Percentiles rank a stretch among this genome's conserved stretches.
phyloP scores from a whole-genome alignment of 164 flowering plant genomes.

The Vitis rupestris region DNA sequence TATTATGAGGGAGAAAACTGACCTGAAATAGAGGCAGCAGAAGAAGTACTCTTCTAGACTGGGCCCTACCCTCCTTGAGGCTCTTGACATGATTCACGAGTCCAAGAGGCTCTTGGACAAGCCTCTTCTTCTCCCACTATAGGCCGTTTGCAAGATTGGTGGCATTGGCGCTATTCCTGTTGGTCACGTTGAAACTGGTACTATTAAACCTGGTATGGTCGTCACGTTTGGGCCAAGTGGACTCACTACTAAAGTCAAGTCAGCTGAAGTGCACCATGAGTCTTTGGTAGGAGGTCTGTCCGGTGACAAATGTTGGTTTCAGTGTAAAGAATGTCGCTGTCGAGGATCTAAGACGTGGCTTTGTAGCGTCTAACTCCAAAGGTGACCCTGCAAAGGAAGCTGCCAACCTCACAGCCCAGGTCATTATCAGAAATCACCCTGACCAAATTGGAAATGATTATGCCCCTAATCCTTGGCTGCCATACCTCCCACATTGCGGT shows the following conservation, averaged over 20 bases:
- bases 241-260: slow-evolving; percentile 55
- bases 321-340: slow-evolving; percentile 60
- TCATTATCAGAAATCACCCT: too few species aligned
- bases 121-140: slow-evolving; percentile 61
- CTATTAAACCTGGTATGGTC: slow-evolving; percentile 57
- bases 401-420: too few species aligned
- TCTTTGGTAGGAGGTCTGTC: slow-evolving; percentile 58
- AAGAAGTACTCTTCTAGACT: too few species aligned
- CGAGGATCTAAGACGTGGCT: slow-evolving; percentile 61
- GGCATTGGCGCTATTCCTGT: slow-evolving; percentile 66
- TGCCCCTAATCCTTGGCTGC: too few species aligned
- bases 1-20: neutral
- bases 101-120: slow-evolving; percentile 66
- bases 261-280: slow-evolving; percentile 67
- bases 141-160: slow-evolving; percentile 67
- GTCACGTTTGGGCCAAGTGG: slow-evolving; percentile 29
- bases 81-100: slow-evolving; percentile 46
- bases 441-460: too few species aligned
- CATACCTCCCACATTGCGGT: too few species aligned
- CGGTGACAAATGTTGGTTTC: slow-evolving; percentile 60
- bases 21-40: neutral
- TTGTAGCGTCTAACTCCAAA: slow-evolving; percentile 58
- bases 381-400: slow-evolving; percentile 34
- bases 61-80: slow-evolving; percentile 60
- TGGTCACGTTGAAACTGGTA: slow-evolving; percentile 58